phyloP scores from a whole-genome alignment of 23 red algal species.

The Cyanidium caldarium region DNA sequence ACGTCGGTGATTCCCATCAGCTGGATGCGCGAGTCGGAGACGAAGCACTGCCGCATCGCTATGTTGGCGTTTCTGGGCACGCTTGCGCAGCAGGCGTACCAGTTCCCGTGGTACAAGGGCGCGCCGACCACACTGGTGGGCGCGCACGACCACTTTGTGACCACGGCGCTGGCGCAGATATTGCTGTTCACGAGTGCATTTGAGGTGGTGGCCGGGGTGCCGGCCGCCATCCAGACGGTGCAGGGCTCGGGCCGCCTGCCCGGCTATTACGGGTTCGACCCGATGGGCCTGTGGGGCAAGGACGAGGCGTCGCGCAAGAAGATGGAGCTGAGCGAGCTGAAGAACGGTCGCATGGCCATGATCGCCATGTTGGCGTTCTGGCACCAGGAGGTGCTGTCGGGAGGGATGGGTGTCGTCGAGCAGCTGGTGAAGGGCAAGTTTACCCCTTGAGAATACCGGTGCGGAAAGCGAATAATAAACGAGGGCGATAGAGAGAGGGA shows the following conservation, averaged over 20 bases:
- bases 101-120: constrained; percentile 67
- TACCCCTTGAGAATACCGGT: background rate
- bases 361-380: constrained; percentile 68
- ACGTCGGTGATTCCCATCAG: constrained; percentile 46
- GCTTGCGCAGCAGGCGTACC: constrained; percentile 54
- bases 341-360: constrained; percentile 98
- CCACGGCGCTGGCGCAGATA: constrained; percentile 39
- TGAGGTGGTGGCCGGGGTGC: constrained; percentile 55
- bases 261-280: constrained; percentile 70
- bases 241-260: constrained; percentile 46
- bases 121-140: constrained; percentile 32
- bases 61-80: constrained; percentile 60
- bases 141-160: constrained; percentile 55
- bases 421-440: constrained; percentile 6
- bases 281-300: constrained; percentile 58
- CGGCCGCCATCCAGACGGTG: constrained; percentile 76
- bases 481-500: no score
- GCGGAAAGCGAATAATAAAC: no score
- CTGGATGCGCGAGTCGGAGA: constrained; percentile 80
- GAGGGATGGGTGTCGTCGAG: background rate
- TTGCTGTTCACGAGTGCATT: constrained; percentile 45
- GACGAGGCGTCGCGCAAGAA: constrained; percentile 26
- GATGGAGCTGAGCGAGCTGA: constrained; percentile 70
- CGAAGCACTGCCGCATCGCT: constrained; percentile 82
- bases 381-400: constrained; percentile 29